A percentile compares a stretch with the other conserved stretches of the same genome.
Evolutionary conservation across 2,329 filamentous ascomycete species (phyloP).

Genomic region (Talaromyces sp.): DNA sequence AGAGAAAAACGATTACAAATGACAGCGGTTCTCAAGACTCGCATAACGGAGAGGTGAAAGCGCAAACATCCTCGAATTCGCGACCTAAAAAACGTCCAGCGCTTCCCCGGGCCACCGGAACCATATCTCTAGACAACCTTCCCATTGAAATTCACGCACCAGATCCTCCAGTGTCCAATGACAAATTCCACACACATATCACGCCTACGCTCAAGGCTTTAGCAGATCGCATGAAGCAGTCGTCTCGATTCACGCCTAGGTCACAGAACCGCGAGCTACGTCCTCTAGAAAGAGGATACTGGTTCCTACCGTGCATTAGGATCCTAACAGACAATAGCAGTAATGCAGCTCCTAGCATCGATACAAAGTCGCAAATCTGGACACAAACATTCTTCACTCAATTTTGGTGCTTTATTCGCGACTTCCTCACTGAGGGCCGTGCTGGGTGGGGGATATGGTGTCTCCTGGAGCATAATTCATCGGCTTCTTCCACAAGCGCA

Average conservation of each 20-base stretch:
- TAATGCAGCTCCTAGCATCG: not conserved
- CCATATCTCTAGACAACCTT: constrained; percentile 22
- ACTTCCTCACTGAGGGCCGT: constrained; percentile 39
- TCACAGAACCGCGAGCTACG: constrained; percentile 50
- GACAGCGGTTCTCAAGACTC: not conserved
- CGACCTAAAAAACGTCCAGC: not conserved
- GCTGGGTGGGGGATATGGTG: constrained; percentile 49
- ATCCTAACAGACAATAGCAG: not conserved
- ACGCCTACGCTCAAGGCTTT: constrained; percentile 56
- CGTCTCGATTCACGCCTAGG: constrained; percentile 53
- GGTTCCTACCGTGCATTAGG: constrained; percentile 55
- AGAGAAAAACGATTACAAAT: constrained; percentile 5
- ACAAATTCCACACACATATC: constrained; percentile 52
- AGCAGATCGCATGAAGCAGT: constrained; percentile 51
- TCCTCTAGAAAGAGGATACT: constrained; percentile 71
- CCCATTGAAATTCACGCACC: constrained; percentile 51
- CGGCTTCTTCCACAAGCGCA: constrained; percentile 17
- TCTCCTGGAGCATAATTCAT: constrained; percentile 25
- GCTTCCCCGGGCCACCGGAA: constrained; percentile 8
- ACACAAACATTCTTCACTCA: constrained; percentile 31
- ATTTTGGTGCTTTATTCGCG: constrained; percentile 43
- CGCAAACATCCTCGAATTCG: not conserved
- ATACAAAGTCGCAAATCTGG: constrained; percentile 31
- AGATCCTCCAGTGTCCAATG: constrained; percentile 50
- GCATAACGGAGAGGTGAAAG: not conserved